Evolutionary conservation across 2,329 filamentous ascomycete genomes (phyloP).

Genomic region (Fusarium praegraminearum): DNA sequence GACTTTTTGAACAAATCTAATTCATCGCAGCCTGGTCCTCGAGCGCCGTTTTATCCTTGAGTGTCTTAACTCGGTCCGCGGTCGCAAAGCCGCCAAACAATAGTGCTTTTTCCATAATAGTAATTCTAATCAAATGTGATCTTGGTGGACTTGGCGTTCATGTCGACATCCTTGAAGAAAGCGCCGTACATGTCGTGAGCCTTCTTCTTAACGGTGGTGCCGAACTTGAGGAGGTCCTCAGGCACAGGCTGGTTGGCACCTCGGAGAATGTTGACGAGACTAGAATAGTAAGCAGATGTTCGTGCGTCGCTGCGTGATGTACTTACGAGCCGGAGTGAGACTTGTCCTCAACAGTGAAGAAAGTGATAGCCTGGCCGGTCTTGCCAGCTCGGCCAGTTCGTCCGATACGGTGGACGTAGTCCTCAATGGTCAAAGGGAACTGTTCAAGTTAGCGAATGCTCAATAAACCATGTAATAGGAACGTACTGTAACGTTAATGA

Average conservation of each 20-base stretch:
- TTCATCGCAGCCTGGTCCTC: constrained; percentile 60
- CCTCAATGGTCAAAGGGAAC: constrained; percentile 95
- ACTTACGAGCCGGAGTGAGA: constrained; percentile 87
- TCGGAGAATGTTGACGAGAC: constrained; percentile 93
- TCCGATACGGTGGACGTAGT: constrained; percentile 97
- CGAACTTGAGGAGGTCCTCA: constrained; percentile 92
- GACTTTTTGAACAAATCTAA: constrained; percentile 43
- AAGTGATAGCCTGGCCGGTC: constrained; percentile 86
- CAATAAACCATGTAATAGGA: no score
- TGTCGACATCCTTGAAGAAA: constrained; percentile 92
- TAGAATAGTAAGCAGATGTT: constrained; percentile 52
- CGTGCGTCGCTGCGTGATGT: not conserved
- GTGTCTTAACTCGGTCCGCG: constrained; percentile 60
- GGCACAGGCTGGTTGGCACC: constrained; percentile 93
- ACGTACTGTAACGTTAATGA: constrained; percentile 86
- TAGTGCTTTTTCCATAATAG: constrained; percentile 35
- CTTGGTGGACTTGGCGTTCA: constrained; percentile 87
- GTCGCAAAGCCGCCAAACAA: constrained; percentile 49
- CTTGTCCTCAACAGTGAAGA: constrained; percentile 97
- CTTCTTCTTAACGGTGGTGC: constrained; percentile 99
- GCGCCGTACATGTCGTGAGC: constrained; percentile 93
- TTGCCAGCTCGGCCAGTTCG: constrained; percentile 94
- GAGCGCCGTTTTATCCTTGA: constrained; percentile 67
- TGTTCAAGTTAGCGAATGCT: constrained; percentile 44
- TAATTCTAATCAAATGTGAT: constrained; percentile 81